Base-by-base conservation (phyloP, 768 basidiomycete genomes). In the Fomitopsis pulvina region DNA sequence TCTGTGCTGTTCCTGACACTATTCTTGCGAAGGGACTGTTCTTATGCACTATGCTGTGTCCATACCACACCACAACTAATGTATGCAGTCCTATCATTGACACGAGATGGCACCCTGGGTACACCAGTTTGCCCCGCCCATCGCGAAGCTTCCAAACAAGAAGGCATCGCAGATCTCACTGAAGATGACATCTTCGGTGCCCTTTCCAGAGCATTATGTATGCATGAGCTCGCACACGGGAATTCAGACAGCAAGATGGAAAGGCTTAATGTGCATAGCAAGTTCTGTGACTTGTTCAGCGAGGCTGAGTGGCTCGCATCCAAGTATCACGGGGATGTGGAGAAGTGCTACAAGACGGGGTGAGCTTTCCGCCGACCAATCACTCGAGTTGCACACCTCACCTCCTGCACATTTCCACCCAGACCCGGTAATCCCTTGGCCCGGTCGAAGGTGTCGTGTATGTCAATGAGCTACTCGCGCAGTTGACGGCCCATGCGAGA, bases 371-470 rank as follows among this genome's bases (percentile, higher is more conserved):
- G 40, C n/a, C n/a, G n/a, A n/a, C n/a, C n/a, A n/a, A n/a, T n/a
- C n/a, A n/a, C n/a, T n/a, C n/a, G n/a, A n/a, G n/a, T n/a, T n/a
- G n/a, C n/a, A n/a, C n/a, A 24, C n/a, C 8, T 45, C 6, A 28
- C 22, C 25, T 4, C 45, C 21, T 9, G 16, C 18, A 2, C 21
- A 26, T 20, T 3, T 49, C 43, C 42, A 10, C n/a, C 16, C 52
- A 87, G 85, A 20, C 77, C 87, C 51, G 88, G 89, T 2, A 79
- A 81, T 52, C 54, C 63, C 70, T 92, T 1, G 89, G 90, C 2
- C 82, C 71, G 4, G 79, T 90, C 4, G 87, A 89, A 62, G 89
- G 90, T 25, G 83, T 92, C 4, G 92, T 92, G 5, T 95, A 87
- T 62, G 72, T 87, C 59, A 92, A 92, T 61, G 92, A 94, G 67